These are phyloP conservation scores for Alternaria gansuensis DNA, from an alignment of 2,329 filamentous ascomycete genomes.

Conservation along the genomic window DNA sequence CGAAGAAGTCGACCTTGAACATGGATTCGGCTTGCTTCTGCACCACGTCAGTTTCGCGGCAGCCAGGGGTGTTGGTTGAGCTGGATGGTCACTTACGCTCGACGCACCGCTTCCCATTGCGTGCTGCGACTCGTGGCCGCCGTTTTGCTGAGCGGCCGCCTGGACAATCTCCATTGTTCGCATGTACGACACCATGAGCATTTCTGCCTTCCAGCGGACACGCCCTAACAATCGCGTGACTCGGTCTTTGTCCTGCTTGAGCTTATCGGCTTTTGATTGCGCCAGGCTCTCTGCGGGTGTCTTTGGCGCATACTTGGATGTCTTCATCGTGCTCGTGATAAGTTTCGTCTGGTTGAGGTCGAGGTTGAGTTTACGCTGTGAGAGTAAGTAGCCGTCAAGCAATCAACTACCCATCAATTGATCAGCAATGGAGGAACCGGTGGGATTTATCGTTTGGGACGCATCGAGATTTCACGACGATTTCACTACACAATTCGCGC, in stretches of 20 bases:
- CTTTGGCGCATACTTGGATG: slow-evolving; percentile 45
- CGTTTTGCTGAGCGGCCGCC: slow-evolving; percentile 28
- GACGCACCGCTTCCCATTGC: slow-evolving; percentile 26
- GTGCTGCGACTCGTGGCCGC: slow-evolving; percentile 21
- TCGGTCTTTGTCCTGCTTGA: slow-evolving; percentile 45
- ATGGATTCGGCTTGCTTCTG: slow-evolving; percentile 58
- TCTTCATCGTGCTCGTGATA: slow-evolving; percentile 26
- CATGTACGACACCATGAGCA: slow-evolving; percentile 42
- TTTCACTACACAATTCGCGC: not conserved
- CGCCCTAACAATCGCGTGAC: slow-evolving; percentile 39
- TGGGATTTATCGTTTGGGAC: not conserved
- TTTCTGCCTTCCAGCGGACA: slow-evolving; percentile 50
- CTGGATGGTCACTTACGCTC: slow-evolving; percentile 28
- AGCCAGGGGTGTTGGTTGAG: not conserved
- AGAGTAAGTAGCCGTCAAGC: not conserved
- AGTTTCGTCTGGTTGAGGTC: not conserved
- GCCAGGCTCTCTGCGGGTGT: slow-evolving; percentile 39
- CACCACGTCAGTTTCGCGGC: slow-evolving; percentile 15
- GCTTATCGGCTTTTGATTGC: slow-evolving; percentile 38
- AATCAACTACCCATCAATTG: not conserved
- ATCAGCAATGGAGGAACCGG: not conserved
- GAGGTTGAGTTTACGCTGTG: not conserved
- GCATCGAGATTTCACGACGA: not conserved
- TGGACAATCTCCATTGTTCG: slow-evolving; percentile 41
- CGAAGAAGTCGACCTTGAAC: slow-evolving; percentile 81